Base-by-base conservation (phyloP, 208 protist genomes). In the Trypanosoma caninum region DNA sequence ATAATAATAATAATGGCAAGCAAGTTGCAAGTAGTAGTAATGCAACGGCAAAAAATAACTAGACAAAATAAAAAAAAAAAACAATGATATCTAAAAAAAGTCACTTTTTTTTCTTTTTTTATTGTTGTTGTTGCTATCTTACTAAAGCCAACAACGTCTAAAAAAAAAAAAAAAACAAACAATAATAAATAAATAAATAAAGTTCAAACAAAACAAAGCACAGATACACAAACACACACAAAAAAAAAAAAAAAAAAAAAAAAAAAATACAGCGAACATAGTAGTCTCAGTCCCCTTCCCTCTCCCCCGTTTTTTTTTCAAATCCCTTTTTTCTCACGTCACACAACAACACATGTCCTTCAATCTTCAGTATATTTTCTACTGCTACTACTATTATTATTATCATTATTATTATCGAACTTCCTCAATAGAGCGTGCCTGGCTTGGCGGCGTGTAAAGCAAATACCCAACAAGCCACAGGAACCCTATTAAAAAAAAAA, bases 381-480 rank as follows among this genome's bases (percentile, higher is more conserved):
- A 51, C 13, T 25, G 23, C 14, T 48, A 9, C 38, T 16, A n/a
- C n/a, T n/a, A n/a, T 30, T 52, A 31, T 44, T 50, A 1, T n/a
- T 46, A 52, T 27, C 4, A 11, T 27, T 38, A 18, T 34, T 31
- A 10, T 83, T 44, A 94, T 1, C 79, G 83, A 31, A 94, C 59
- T 54, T 94, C 83, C 31, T 59, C 73, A 8, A 82, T 75, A 0
- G 87, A 82, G 6, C 74, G 68, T 10, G 87, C 73, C 23, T 60
- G 28, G 23, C 65, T 78, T n/a, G 83, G 83, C 2, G 83, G 45
- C n/a, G 87, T 90, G 73, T 90, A 90, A 62, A 90, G 89, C 22
- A 93, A 42, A 33, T 87, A 86, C 2, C 71, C 72, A 9, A 89
- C 65, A 52, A 82, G 27, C 67, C 60, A 60, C 65, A 91, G 38